Percentiles rank a stretch among this genome's conserved stretches.
Evolutionary conservation across 2,329 filamentous ascomycete genomes (phyloP).

Genomic region (Claviceps humidiphila): DNA sequence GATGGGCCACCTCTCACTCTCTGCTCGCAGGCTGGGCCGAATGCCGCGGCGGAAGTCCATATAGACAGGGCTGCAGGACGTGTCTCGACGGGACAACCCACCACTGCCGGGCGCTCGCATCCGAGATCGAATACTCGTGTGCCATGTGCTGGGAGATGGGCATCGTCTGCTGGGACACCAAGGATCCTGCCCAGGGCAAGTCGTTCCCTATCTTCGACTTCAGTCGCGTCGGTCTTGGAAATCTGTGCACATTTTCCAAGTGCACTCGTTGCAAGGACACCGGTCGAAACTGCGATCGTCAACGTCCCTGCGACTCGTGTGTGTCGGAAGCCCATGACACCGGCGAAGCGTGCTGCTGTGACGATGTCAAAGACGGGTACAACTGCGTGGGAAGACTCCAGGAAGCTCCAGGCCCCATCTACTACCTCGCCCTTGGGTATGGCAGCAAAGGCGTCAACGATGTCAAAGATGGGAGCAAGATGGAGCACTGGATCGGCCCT

Average conservation of each 20-base stretch:
- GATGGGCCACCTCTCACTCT: conserved; percentile 7
- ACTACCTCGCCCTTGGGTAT: conserved; percentile 21
- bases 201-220: conserved; percentile 16
- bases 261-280: conserved; percentile 14
- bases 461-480: conserved; percentile 10
- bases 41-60: conserved; percentile 6
- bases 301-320: conserved; percentile 25
- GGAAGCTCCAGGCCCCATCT: conserved; percentile 14
- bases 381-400: conserved; percentile 9
- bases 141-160: conserved; percentile 17
- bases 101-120: conserved; percentile 11
- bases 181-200: background rate
- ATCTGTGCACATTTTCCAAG: conserved; percentile 12
- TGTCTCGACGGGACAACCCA: conserved; percentile 5
- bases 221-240: conserved; percentile 19
- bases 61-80: conserved; percentile 8
- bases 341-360: conserved; percentile 5
- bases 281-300: conserved; percentile 20
- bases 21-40: conserved; percentile 9
- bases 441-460: conserved; percentile 16
- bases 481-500: conserved; percentile 16
- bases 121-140: conserved; percentile 10
- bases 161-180: conserved; percentile 13
- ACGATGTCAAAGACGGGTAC: background rate
- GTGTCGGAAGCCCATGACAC: background rate